A percentile compares a stretch with the other conserved stretches of the same genome.
phyloP scores from a whole-genome alignment of 208 protist genomes.

The Trypanosoma rangeli region DNA sequence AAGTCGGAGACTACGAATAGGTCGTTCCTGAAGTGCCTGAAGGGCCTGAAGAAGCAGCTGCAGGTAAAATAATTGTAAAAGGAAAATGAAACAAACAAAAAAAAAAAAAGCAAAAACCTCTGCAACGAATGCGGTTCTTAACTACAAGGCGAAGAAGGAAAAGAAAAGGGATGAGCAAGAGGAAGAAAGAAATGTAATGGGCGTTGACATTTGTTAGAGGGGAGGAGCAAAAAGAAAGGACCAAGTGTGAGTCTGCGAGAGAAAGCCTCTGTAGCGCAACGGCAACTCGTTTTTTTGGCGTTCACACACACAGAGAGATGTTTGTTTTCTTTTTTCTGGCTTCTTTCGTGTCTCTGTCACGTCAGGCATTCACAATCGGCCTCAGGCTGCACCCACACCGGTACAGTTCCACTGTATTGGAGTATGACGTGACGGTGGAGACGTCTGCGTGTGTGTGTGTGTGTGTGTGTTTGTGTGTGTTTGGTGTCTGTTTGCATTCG shows the following conservation, averaged over 20 bases:
- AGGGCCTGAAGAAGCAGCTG: conserved; percentile 73
- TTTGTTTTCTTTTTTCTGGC: no score
- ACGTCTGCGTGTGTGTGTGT: neutral
- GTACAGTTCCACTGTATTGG: no score
- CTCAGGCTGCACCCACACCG: no score
- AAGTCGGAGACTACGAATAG: conserved; percentile 33
- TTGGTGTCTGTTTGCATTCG: neutral
- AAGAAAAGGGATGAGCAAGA: neutral
- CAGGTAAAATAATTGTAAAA: conserved; percentile 23
- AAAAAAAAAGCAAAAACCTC: neutral
- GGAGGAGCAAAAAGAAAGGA: conserved; percentile 10
- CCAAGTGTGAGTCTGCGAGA: no score
- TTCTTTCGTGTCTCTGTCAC: no score
- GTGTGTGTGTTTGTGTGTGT: neutral
- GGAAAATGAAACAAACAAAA: conserved; percentile 11
- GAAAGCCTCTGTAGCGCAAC: no score
- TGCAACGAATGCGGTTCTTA: neutral
- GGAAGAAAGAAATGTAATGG: conserved; percentile 11
- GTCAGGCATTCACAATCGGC: no score
- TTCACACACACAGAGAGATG: no score
- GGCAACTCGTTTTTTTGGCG: no score
- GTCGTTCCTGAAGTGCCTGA: conserved; percentile 41
- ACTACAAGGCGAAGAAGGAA: neutral
- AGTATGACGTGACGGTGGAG: neutral
- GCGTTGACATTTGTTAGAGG: conserved; percentile 6